Percentiles rank a stretch among this genome's conserved stretches.
phyloP scores from a whole-genome alignment of 768 basidiomycete genomes.

The Podaxis sp. region DNA sequence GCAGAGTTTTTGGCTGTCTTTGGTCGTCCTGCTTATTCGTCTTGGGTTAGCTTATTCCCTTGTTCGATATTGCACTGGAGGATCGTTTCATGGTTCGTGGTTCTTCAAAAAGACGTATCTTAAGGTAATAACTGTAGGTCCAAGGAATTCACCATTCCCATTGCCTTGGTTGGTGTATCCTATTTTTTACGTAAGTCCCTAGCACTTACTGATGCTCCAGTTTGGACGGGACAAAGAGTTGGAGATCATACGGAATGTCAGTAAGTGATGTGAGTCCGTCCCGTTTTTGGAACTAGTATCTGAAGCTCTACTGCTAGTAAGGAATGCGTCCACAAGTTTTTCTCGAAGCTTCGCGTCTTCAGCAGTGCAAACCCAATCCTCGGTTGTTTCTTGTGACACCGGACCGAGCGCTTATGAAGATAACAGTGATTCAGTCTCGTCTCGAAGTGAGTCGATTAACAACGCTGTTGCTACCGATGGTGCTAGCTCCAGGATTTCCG shows the following conservation, averaged over 20 bases:
- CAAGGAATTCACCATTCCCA: slow-evolving; percentile 69
- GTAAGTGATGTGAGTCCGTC: slow-evolving; percentile 29
- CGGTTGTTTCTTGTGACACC: slow-evolving; percentile 26
- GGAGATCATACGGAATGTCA: slow-evolving; percentile 62
- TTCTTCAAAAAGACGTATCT: not conserved
- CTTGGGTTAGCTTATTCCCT: slow-evolving; percentile 52
- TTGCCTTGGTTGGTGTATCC: slow-evolving; percentile 44
- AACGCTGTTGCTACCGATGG: slow-evolving; percentile 17
- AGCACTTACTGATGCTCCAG: slow-evolving; percentile 22
- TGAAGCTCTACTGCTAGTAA: slow-evolving; percentile 25
- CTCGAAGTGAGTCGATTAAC: slow-evolving; percentile 35
- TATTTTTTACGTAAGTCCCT: not conserved
- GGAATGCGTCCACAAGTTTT: slow-evolving; percentile 53
- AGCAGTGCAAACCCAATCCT: slow-evolving; percentile 33
- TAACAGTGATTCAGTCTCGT: slow-evolving; percentile 37
- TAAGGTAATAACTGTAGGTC: not conserved
- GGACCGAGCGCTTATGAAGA: slow-evolving; percentile 32
- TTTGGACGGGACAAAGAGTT: slow-evolving; percentile 73
- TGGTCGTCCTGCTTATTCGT: slow-evolving; percentile 9
- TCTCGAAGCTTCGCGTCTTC: slow-evolving; percentile 46
- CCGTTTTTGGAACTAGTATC: not conserved
- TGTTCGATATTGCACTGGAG: slow-evolving; percentile 60
- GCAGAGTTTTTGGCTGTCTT: not conserved
- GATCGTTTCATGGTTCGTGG: slow-evolving; percentile 58
- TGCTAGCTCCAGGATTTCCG: slow-evolving; percentile 18